Conservation (phyloP, 2,329 filamentous ascomycete genomes). For the Aspergillus pseudoviridinutans region DNA sequence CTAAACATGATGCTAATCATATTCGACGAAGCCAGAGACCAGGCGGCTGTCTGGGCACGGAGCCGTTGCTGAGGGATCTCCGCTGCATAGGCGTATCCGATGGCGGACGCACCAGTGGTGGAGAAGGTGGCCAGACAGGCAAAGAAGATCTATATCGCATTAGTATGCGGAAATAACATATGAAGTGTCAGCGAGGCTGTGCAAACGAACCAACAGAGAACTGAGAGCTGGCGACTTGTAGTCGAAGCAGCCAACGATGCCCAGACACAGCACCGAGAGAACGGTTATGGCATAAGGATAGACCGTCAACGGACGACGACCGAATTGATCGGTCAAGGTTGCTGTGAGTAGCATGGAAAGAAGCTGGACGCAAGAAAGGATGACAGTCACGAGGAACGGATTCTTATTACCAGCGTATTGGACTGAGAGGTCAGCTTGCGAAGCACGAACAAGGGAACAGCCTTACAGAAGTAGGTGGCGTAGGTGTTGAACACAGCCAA, state of each 20-base stretch:
- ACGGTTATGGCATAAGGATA: slow-evolving; percentile 39
- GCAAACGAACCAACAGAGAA: slow-evolving; percentile 33
- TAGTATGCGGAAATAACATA: not conserved
- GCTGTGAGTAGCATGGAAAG: slow-evolving; percentile 40
- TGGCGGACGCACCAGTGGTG: slow-evolving; percentile 41
- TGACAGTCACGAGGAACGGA: slow-evolving; percentile 42
- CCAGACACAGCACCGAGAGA: slow-evolving; percentile 34
- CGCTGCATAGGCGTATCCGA: slow-evolving; percentile 43
- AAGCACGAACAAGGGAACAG: not conserved
- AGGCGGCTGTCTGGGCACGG: slow-evolving; percentile 38
- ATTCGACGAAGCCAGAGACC: slow-evolving; percentile 40
- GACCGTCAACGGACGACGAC: slow-evolving; percentile 38
- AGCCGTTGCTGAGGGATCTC: slow-evolving; percentile 41
- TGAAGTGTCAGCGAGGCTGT: not conserved
- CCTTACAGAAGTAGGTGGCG: slow-evolving; percentile 38
- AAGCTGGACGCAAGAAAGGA: slow-evolving; percentile 41
- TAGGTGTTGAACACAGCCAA: slow-evolving; percentile 39
- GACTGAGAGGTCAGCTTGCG: slow-evolving; percentile 18
- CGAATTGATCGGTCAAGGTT: slow-evolving; percentile 31
- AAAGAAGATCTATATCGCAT: slow-evolving; percentile 35
- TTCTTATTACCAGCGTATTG: slow-evolving; percentile 41
- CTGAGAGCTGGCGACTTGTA: slow-evolving; percentile 30
- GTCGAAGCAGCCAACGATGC: slow-evolving; percentile 41
- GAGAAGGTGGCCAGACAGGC: slow-evolving; percentile 41
- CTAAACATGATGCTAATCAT: slow-evolving; percentile 43